These are phyloP conservation scores for Coemansia sp. DNA, from an alignment of 192 early-diverging fungal species.

Conservation along the genomic window DNA sequence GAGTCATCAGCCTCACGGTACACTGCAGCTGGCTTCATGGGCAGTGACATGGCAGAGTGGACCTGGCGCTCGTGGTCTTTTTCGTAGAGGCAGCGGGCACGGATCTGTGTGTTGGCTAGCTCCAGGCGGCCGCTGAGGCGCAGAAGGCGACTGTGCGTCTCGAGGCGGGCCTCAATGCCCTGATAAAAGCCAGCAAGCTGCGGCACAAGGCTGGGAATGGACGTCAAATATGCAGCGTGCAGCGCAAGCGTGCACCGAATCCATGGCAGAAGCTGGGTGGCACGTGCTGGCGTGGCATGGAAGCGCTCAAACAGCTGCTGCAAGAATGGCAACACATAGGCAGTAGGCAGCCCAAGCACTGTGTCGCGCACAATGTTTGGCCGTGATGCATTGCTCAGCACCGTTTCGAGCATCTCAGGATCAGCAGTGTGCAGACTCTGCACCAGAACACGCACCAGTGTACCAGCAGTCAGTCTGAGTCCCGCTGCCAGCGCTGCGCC, in stretches of 20 bases:
- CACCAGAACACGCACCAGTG: slow-evolving; percentile 51
- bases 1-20: slow-evolving; percentile 33
- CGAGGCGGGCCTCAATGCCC: slow-evolving; percentile 29
- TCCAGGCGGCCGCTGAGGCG: slow-evolving; percentile 44
- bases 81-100: slow-evolving; percentile 21
- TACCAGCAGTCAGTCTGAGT: slow-evolving; percentile 18
- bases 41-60: slow-evolving; percentile 11
- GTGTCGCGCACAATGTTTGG: slow-evolving; percentile 47
- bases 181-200: slow-evolving; percentile 50
- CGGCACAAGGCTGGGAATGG: slow-evolving; percentile 39
- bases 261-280: slow-evolving; percentile 41
- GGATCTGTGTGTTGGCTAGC: slow-evolving; percentile 42
- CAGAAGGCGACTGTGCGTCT: slow-evolving; percentile 32
- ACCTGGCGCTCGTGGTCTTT: slow-evolving; percentile 16
- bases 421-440: slow-evolving; percentile 49
- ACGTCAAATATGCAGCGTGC: slow-evolving; percentile 40
- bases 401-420: slow-evolving; percentile 30
- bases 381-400: slow-evolving; percentile 35
- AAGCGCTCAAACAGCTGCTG: slow-evolving; percentile 53
- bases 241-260: slow-evolving; percentile 29
- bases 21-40: slow-evolving; percentile 36
- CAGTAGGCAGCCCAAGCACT: slow-evolving; percentile 24
- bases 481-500: neutral
- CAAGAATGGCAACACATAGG: slow-evolving; percentile 40
- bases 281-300: slow-evolving; percentile 25